Base-by-base conservation (phyloP, 768 basidiomycete species). In the Paxillus ammoniavirescens region DNA sequence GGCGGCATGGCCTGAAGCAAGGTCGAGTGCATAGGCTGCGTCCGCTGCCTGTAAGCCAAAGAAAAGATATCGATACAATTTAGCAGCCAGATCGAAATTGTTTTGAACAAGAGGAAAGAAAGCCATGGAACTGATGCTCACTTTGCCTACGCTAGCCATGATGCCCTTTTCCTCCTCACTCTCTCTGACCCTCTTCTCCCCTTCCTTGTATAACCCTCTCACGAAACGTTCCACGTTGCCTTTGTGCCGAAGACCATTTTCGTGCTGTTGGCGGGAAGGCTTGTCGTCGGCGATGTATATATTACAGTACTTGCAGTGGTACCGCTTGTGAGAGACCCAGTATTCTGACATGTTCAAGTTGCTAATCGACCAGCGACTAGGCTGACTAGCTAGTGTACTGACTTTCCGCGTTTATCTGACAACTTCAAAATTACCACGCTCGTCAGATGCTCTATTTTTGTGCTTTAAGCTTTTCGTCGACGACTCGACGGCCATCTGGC, bases 201-300 rank as follows among this genome's bases (percentile, higher is more conserved):
- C 92, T 4, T 82, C 73, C 77, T 98, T 98, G 82, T 98, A 99
- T 41, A 98, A 80, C 37, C 89, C 85, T 21, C 94, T 79, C 53
- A 98, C 89, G 72, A 88, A 97, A 15, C 95, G 81, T 64, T 99
- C 96, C 54, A 89, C 83, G 68, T 91, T 97, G 42, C 96, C 97
- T 65, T 95, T 89, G 75, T 99, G 97, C 31, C 91, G 83, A 42
- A 98, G 73, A 40, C 97, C 97, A 58, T 83, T 90, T 72, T 98
- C 97, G 66, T 99, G 97, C 50, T 92, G 92, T 59, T 82, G 78
- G 48, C 91, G 81, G 1, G 96, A 98, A 55, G 97, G 89, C 9
- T 78, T 92, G 77, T 99, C 96, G 73, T 99, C 97, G 49, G 93
- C 83, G 56, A 99, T 98, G 75, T 87, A 98, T 58, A 93, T 93